phyloP scores from a whole-genome alignment of 1,284 basidiomycete genomes.

The Stygiomarasmius scandens region DNA sequence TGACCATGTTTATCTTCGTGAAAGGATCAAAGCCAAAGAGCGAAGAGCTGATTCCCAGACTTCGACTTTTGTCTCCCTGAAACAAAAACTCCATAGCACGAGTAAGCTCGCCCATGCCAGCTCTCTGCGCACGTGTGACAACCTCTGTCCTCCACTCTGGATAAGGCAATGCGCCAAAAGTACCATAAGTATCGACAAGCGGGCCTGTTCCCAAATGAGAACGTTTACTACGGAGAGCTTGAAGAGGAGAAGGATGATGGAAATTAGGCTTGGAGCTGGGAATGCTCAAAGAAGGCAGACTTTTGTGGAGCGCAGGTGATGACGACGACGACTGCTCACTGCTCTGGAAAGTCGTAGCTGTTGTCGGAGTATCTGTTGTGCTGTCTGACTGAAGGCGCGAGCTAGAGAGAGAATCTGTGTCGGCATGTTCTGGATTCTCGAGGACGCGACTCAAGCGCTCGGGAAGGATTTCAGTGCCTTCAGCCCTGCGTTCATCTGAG shows the following conservation, averaged over 20 bases:
- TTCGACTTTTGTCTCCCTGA: conserved; percentile 27
- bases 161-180: conserved; percentile 50
- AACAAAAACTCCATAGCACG: conserved; percentile 53
- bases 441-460: background rate
- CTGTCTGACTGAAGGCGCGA: conserved; percentile 12
- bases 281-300: background rate
- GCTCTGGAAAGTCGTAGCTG: conserved; percentile 18
- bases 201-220: background rate
- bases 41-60: conserved; percentile 4
- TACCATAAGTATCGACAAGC: background rate
- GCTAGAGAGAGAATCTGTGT: background rate
- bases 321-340: background rate
- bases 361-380: conserved; percentile 5
- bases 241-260: background rate
- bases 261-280: background rate
- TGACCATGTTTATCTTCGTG: background rate
- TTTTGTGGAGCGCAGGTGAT: conserved; percentile 14
- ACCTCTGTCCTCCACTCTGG: conserved; percentile 63
- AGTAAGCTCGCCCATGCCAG: conserved; percentile 57
- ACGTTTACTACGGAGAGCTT: background rate
- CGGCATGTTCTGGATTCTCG: background rate
- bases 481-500: background rate
- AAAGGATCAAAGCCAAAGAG: background rate
- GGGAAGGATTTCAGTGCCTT: background rate
- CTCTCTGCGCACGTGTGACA: conserved; percentile 49